Evolutionary conservation across 805 yeast genomes (phyloP), one percentile per base, ranked within the genome.

Genomic region (Suhomyces emberorum): DNA sequence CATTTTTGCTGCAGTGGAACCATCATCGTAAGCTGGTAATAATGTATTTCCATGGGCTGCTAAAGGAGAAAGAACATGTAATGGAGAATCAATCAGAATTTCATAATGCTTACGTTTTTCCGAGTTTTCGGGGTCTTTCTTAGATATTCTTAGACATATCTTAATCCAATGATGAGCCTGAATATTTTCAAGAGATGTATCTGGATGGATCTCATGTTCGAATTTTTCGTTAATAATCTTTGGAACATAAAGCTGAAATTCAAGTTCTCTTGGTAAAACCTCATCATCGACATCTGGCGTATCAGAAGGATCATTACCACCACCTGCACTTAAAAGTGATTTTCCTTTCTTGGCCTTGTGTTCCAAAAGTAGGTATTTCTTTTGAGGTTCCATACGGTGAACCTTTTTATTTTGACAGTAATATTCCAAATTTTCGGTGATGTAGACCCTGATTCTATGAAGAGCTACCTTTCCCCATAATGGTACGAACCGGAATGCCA

Each of bases 101-200:
- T 93, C 99, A 55, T 84, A 93, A 55, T 88, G 97, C 55, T 89
- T 93, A 30, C 95, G 69, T 54, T 86, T 86, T 12, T 49, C 69
- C 3, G 65, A 58, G 30, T 65, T 61, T 2, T 70, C 68, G 2
- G 79, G 75, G 29, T 83, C 80, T n/a, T 70, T 54, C 46, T 74
- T 77, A 4, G 95, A 85, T 26, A 93, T 68, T 34, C 98, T 66
- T 35, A 93, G 63, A 44, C 95, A 83, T 11, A 93, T 74, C 61
- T 93, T 93, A 51, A 93, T 80, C 97, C 98, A 93, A 62, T 93
- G 99, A 51, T 86, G 91, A 5, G 93, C 74, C 61, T 88, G 89
- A 43, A 93, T 88, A 48, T 79, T 80, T 16, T 74, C 77, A 48
- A 74, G 82, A 3, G 86, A 77, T 0, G 96, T 86, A 59, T 93